These are phyloP conservation scores for Davidsoniella australis DNA, from an alignment of 2,329 filamentous ascomycete genomes.

Conservation along the genomic window DNA sequence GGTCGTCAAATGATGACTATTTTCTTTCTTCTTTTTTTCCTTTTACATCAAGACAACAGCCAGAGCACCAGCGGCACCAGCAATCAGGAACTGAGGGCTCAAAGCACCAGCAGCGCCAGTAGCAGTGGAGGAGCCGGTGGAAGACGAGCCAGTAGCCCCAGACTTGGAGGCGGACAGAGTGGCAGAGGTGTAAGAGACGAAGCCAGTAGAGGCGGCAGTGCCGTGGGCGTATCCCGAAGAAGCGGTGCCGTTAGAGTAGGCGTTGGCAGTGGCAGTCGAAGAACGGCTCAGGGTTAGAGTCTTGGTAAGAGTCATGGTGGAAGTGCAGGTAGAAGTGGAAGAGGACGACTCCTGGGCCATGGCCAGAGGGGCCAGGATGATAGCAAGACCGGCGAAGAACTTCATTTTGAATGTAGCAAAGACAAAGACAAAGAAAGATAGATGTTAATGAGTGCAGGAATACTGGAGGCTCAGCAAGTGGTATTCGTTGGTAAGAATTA, in stretches of 20 bases:
- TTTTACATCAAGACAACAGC: slow-evolving; percentile 34
- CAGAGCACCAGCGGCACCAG: slow-evolving; percentile 33
- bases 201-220: slow-evolving; percentile 16
- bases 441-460: not conserved
- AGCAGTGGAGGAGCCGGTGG: slow-evolving; percentile 18
- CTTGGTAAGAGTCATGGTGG: slow-evolving; percentile 33
- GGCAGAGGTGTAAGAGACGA: slow-evolving; percentile 18
- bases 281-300: slow-evolving; percentile 34
- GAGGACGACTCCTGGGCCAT: slow-evolving; percentile 24
- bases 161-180: slow-evolving; percentile 15
- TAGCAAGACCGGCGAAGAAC: slow-evolving; percentile 26
- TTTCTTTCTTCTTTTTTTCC: not conserved
- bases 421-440: not conserved
- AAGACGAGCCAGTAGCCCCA: slow-evolving; percentile 17
- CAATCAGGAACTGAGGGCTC: slow-evolving; percentile 28
- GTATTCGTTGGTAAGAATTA: not conserved
- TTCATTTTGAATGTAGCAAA: slow-evolving; percentile 20
- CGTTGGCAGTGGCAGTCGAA: slow-evolving; percentile 22
- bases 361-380: slow-evolving; percentile 35
- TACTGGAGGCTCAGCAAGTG: no score
- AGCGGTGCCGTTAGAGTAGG: slow-evolving; percentile 22
- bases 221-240: slow-evolving; percentile 22
- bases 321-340: slow-evolving; percentile 29
- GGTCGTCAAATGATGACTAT: not conserved
- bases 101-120: slow-evolving; percentile 25